phyloP scores from a whole-genome alignment of 352 stramenopile species.

The Lagenidium sp. region DNA sequence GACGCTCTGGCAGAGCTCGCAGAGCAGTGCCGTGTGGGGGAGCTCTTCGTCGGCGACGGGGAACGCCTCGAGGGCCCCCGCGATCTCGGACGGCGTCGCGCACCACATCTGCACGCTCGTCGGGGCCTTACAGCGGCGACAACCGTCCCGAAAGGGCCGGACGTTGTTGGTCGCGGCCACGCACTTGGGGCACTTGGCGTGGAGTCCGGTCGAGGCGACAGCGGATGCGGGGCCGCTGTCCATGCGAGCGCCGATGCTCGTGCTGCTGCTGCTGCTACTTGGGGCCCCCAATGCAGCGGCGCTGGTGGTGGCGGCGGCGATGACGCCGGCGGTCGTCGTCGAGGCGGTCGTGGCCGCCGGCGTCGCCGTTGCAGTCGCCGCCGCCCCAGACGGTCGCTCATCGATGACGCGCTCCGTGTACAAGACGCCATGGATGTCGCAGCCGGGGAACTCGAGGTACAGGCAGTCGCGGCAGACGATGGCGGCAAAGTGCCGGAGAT shows the following conservation, averaged over 20 bases:
- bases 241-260: too few relatives aligned
- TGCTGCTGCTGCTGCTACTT: background rate
- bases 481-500: constrained; percentile 69
- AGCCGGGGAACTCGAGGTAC: constrained; percentile 86
- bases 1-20: constrained; percentile 58
- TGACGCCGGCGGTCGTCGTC: background rate
- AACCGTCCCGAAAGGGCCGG: constrained; percentile 75
- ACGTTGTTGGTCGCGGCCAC: constrained; percentile 78
- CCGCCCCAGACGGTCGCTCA: constrained; percentile 1
- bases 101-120: constrained; percentile 72
- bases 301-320: background rate
- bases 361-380: constrained; percentile 1
- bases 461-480: constrained; percentile 76
- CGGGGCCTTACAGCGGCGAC: constrained; percentile 64
- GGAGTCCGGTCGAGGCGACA: constrained; percentile 6
- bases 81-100: constrained; percentile 52
- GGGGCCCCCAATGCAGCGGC: background rate
- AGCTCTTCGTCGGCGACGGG: constrained; percentile 50
- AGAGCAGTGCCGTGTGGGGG: constrained; percentile 65
- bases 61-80: constrained; percentile 58
- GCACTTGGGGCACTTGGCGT: constrained; percentile 82
- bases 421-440: constrained; percentile 74
- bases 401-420: constrained; percentile 56
- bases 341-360: background rate
- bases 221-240: background rate